A percentile compares a stretch with the other conserved stretches of the same genome.
These are phyloP conservation scores for Fusarium oxysporum DNA, from an alignment of 2,329 filamentous ascomycete species.

Conservation along the genomic window DNA sequence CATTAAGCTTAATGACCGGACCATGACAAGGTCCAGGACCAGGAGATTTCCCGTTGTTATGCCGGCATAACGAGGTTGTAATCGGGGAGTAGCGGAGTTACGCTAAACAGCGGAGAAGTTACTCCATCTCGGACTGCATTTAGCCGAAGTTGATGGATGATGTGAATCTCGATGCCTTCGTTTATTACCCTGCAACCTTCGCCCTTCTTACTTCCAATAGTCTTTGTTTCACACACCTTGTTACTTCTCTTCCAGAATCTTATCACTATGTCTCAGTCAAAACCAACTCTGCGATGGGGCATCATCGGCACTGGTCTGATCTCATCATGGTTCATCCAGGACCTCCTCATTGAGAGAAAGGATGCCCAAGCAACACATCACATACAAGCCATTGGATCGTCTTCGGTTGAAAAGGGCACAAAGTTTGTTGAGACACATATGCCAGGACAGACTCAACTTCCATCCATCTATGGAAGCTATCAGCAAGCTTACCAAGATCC, in stretches of 20 bases:
- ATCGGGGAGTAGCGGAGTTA: background rate
- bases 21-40: background rate
- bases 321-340: conserved; percentile 58
- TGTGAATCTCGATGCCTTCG: background rate
- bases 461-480: conserved; percentile 55
- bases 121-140: background rate
- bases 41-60: background rate
- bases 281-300: conserved; percentile 51
- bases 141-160: background rate
- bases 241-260: too few relatives aligned
- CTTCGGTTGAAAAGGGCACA: conserved; percentile 51
- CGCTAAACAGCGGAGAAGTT: background rate
- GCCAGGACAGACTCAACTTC: conserved; percentile 14
- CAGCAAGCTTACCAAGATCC: conserved; percentile 54
- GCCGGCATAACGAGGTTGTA: background rate
- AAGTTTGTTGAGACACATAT: conserved; percentile 18
- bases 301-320: conserved; percentile 58
- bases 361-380: conserved; percentile 54
- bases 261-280: conserved; percentile 15
- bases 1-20: background rate
- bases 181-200: background rate
- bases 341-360: conserved; percentile 53
- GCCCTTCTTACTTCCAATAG: background rate
- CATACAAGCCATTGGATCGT: conserved; percentile 57
- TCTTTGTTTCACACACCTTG: background rate